These are phyloP conservation scores for Bassia scoparia DNA, from an alignment of 148 eudicot genomes.

Conservation along the genomic window DNA sequence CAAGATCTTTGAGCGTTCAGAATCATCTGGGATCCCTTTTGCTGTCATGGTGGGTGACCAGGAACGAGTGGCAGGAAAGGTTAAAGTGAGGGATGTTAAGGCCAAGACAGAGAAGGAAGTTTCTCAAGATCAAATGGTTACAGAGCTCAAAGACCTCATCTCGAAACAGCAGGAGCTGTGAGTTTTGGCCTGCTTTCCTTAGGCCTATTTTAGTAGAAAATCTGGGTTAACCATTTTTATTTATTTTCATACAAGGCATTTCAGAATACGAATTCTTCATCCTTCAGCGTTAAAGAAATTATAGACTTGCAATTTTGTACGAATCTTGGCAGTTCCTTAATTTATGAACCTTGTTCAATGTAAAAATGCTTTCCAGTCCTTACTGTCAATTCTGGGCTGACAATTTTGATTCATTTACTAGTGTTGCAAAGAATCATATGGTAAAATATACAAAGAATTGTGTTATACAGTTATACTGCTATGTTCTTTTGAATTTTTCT, in stretches of 20 bases:
- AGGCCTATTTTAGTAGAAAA: neutral
- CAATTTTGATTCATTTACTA: neutral
- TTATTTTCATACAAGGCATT: neutral
- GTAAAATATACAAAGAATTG: too few relatives aligned
- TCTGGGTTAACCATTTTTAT: neutral
- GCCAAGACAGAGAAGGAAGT: conserved; percentile 45
- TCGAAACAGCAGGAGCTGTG: conserved; percentile 14
- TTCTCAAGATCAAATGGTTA: conserved; percentile 47
- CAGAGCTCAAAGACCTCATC: conserved; percentile 46
- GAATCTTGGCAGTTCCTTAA: neutral
- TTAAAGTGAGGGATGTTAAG: conserved; percentile 57
- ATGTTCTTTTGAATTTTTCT: too few relatives aligned
- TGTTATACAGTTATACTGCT: too few relatives aligned
- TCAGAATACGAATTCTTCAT: neutral
- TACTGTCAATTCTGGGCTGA: neutral
- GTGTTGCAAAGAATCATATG: neutral
- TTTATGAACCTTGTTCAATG: neutral
- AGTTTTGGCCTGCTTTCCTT: conserved; percentile 7
- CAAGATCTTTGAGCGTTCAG: conserved; percentile 78
- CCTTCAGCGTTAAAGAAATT: neutral
- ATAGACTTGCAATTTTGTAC: neutral
- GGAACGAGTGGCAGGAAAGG: conserved; percentile 59
- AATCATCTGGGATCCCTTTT: conserved; percentile 62
- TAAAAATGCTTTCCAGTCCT: neutral
- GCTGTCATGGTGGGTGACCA: conserved; percentile 74